phyloP scores from a whole-genome alignment of 2,329 filamentous ascomycete species.

The Rhynchosporium graminicola region DNA sequence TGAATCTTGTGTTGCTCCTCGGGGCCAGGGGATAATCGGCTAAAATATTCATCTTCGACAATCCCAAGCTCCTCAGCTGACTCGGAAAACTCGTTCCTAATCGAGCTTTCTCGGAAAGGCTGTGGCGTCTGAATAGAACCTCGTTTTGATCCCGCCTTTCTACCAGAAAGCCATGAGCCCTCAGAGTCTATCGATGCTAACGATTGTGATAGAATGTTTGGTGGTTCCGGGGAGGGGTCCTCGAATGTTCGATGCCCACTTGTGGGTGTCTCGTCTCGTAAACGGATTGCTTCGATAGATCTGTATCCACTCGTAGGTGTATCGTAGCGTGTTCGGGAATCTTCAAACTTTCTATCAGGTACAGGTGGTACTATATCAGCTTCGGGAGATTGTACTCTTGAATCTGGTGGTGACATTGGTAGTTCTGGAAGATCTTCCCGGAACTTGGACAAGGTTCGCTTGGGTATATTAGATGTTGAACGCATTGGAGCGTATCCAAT shows the following conservation, averaged over 20 bases:
- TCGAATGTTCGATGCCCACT: conserved; percentile 45
- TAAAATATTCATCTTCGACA: conserved; percentile 75
- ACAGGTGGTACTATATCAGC: conserved; percentile 47
- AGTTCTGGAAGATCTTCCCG: conserved; percentile 88
- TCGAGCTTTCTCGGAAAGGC: conserved; percentile 44
- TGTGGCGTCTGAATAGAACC: conserved; percentile 49
- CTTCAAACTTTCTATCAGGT: conserved; percentile 23
- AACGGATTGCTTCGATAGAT: conserved; percentile 44
- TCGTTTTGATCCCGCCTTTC: conserved; percentile 51
- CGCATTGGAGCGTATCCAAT: conserved; percentile 35
- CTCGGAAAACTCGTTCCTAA: conserved; percentile 53
- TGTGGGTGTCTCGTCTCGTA: conserved; percentile 47
- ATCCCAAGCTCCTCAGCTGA: conserved; percentile 67
- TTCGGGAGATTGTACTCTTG: conserved; percentile 77
- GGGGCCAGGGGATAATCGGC: conserved; percentile 49
- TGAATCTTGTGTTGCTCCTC: conserved; percentile 36
- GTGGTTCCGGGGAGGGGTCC: conserved; percentile 54
- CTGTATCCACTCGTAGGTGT: conserved; percentile 50
- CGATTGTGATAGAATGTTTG: conserved; percentile 68
- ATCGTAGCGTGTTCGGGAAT: conserved; percentile 48
- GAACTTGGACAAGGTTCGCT: conserved; percentile 86
- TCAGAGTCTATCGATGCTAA: conserved; percentile 94
- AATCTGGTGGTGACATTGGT: conserved; percentile 82
- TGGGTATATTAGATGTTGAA: conserved; percentile 53
- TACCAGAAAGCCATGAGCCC: conserved; percentile 90